phyloP scores from a whole-genome alignment of 306 rosid species.

The Corylus avellana region DNA sequence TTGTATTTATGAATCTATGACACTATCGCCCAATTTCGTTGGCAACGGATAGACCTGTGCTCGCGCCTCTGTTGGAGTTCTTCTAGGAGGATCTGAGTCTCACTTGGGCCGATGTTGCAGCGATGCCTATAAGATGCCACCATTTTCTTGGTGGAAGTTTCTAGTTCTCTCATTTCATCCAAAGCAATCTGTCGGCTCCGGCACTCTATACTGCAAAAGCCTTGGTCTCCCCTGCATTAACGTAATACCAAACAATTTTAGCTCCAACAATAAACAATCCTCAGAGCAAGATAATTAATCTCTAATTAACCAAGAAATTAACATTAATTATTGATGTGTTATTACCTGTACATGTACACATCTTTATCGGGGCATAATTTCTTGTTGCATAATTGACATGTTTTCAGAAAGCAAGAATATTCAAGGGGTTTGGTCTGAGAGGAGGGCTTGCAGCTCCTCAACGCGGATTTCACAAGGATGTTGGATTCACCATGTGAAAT shows the following conservation, averaged over 20 bases:
- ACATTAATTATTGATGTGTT: too few relatives aligned
- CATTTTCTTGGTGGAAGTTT: slow-evolving; percentile 42
- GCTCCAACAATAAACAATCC: not conserved
- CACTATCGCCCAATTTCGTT: not conserved
- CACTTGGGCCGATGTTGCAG: not conserved
- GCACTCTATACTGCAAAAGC: slow-evolving; percentile 53
- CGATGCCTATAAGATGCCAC: slow-evolving; percentile 29
- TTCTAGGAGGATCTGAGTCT: not conserved
- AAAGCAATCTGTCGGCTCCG: slow-evolving; percentile 41
- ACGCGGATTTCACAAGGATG: slow-evolving; percentile 36
- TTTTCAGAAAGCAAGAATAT: slow-evolving; percentile 40
- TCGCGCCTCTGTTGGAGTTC: not conserved
- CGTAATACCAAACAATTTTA: not conserved
- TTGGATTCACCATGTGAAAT: slow-evolving; percentile 22
- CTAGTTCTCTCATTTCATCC: slow-evolving; percentile 47
- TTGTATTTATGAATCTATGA: not conserved
- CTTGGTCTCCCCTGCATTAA: slow-evolving; percentile 48
- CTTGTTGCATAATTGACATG: slow-evolving; percentile 48
- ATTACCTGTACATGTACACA: slow-evolving; percentile 58
- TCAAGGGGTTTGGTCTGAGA: slow-evolving; percentile 4
- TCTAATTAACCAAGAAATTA: too few relatives aligned
- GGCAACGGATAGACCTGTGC: not conserved
- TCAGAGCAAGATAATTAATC: too few relatives aligned
- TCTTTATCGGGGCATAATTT: slow-evolving; percentile 45
- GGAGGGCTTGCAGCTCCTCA: slow-evolving; percentile 28